Conservation (phyloP, 331 rosid genomes). For the Quercus tomentella region DNA sequence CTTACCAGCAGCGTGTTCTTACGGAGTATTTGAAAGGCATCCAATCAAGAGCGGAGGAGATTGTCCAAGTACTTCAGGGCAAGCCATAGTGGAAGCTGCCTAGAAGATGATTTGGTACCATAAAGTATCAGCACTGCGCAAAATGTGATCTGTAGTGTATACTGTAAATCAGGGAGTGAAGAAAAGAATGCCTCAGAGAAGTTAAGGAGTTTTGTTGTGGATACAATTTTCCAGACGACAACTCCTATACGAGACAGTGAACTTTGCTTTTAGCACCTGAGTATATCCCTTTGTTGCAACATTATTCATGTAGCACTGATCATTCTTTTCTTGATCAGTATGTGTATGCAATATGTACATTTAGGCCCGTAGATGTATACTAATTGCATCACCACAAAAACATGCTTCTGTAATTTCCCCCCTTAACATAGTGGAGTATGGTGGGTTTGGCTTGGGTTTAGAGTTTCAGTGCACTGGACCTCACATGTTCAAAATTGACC, state of each 20-base stretch:
- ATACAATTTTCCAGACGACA: not conserved
- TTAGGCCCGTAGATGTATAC: not conserved
- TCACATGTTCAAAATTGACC: too few relatives aligned
- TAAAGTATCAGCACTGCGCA: slow-evolving; percentile 3
- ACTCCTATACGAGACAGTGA: not conserved
- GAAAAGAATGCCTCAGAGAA: not conserved
- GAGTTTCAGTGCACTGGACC: too few relatives aligned
- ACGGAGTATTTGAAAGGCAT: slow-evolving; percentile 83
- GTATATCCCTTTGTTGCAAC: not conserved
- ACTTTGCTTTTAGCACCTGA: not conserved
- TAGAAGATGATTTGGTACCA: not conserved
- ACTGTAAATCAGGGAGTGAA: not conserved
- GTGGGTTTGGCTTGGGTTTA: too few relatives aligned
- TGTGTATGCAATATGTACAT: not conserved
- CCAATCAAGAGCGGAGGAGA: slow-evolving; percentile 63
- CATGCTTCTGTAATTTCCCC: not conserved
- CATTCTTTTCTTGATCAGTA: not conserved
- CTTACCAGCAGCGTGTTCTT: slow-evolving; percentile 84
- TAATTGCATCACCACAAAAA: not conserved
- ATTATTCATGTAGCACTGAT: not conserved
- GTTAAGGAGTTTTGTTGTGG: not conserved
- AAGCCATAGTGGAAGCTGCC: slow-evolving; percentile 31
- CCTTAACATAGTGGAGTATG: too few relatives aligned
- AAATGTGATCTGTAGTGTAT: slow-evolving; percentile 11
- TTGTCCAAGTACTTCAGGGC: slow-evolving; percentile 64